These are phyloP conservation scores for Penicillium coffeae DNA, from an alignment of 495 filamentous ascomycete genomes.

Conservation along the genomic window DNA sequence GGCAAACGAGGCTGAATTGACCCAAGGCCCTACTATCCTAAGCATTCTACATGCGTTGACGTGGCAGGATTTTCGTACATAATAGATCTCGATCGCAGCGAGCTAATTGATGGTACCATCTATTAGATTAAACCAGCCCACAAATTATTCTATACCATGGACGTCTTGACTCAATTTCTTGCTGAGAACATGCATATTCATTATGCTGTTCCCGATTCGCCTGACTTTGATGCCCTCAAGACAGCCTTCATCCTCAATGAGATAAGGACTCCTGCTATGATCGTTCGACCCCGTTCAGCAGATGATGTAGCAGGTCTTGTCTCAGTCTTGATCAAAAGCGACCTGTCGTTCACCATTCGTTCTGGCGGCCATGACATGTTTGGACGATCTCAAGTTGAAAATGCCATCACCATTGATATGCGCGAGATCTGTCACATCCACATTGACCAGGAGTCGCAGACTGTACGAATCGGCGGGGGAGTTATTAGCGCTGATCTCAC, in stretches of 20 bases:
- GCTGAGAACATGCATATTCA: constrained; percentile 7
- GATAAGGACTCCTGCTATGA: constrained; percentile 6
- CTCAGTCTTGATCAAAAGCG: constrained; percentile 10
- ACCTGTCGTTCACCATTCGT: constrained; percentile 30
- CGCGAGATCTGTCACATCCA: constrained; percentile 33
- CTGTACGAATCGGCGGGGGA: constrained; percentile 36
- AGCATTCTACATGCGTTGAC: too few relatives aligned
- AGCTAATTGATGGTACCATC: too few relatives aligned
- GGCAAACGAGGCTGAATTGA: too few relatives aligned
- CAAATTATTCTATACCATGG: constrained; percentile 5
- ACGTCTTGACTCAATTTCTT: constrained; percentile 12
- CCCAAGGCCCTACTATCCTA: too few relatives aligned
- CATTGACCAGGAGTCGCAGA: constrained; percentile 16
- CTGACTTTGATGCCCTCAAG: constrained; percentile 7
- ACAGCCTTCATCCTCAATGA: constrained; percentile 10
- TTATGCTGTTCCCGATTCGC: constrained; percentile 4
- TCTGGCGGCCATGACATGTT: constrained; percentile 36
- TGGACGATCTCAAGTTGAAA: constrained; percentile 20
- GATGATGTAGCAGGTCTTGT: constrained; percentile 31
- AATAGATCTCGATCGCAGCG: too few relatives aligned
- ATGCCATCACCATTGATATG: constrained; percentile 34
- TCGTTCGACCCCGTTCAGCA: constrained; percentile 29
- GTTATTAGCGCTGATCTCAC: constrained; percentile 10
- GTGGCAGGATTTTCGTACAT: too few relatives aligned
- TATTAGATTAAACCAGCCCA: too few relatives aligned